These are phyloP conservation scores for Trapa bicornis DNA, from an alignment of 345 rosid genomes.

Conservation along the genomic window DNA sequence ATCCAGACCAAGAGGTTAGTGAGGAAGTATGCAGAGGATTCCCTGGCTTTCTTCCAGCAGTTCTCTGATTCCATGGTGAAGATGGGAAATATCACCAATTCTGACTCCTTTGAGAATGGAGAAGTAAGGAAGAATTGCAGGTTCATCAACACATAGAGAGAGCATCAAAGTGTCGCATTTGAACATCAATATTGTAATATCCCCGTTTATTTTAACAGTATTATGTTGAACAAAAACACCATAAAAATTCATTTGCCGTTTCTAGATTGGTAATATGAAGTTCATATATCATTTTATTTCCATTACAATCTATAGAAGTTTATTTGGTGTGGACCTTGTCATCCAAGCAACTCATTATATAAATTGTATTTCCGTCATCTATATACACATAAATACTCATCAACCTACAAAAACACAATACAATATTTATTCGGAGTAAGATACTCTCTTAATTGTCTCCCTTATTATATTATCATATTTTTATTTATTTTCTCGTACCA, in stretches of 20 bases:
- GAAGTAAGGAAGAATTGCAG: slow-evolving; percentile 77
- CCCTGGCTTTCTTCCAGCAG: slow-evolving; percentile 60
- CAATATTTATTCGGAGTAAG: too few species aligned
- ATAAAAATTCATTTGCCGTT: background rate
- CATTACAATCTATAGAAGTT: background rate
- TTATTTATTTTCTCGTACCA: too few species aligned
- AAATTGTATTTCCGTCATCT: too few species aligned
- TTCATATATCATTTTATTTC: background rate
- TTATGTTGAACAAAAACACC: background rate
- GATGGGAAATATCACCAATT: slow-evolving; percentile 68
- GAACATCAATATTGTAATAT: background rate
- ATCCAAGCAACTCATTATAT: too few species aligned
- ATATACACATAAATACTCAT: too few species aligned
- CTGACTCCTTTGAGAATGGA: slow-evolving; percentile 45
- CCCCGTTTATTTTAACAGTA: background rate
- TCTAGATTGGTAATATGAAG: background rate
- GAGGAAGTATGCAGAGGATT: slow-evolving; percentile 43
- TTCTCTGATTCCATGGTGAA: slow-evolving; percentile 80
- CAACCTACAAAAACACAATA: too few species aligned
- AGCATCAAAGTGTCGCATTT: background rate
- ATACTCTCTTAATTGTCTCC: too few species aligned
- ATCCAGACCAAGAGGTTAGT: slow-evolving; percentile 51
- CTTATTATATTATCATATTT: too few species aligned
- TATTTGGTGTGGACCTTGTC: too few species aligned
- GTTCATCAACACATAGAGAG: slow-evolving; percentile 45